Conservation (phyloP, 2,329 filamentous ascomycete species). For the Paracorniculantispora psalliotae region DNA sequence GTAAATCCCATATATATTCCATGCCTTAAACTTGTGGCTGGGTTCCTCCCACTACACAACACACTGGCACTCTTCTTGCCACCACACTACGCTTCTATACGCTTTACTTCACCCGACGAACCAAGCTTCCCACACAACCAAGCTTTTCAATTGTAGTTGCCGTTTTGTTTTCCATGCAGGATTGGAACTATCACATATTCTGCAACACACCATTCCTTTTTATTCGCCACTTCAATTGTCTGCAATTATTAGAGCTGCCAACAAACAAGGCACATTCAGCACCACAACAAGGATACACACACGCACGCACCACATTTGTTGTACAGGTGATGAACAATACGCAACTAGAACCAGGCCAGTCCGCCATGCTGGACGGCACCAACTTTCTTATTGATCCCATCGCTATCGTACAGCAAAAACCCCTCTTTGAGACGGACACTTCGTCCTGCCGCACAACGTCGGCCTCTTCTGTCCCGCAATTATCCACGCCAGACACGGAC, state of each 20-base stretch:
- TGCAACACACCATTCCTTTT: not conserved
- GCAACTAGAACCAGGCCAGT: slow-evolving; percentile 8
- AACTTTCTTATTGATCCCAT: slow-evolving; percentile 1
- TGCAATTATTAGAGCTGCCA: too few species aligned
- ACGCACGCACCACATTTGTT: not conserved
- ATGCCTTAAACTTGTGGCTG: slow-evolving; percentile 9
- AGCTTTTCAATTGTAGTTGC: too few species aligned
- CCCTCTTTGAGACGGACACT: slow-evolving; percentile 1
- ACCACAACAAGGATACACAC: too few species aligned
- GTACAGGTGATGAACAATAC: slow-evolving; percentile 5
- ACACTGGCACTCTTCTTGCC: too few species aligned
- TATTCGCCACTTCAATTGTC: too few species aligned
- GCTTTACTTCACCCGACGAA: too few species aligned
- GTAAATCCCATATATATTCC: slow-evolving; percentile 8
- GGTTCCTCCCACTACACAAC: too few species aligned
- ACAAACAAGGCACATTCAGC: too few species aligned
- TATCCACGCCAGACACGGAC: not conserved
- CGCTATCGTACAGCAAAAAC: not conserved
- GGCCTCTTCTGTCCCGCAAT: not conserved
- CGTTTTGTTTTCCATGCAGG: too few species aligned
- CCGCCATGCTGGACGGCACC: slow-evolving; percentile 6
- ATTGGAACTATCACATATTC: too few species aligned
- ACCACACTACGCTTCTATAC: too few species aligned
- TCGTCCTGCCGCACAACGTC: slow-evolving; percentile 10
- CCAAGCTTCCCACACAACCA: too few species aligned